Conservation (phyloP, 352 stramenopile species). For the Bremia lactucae region DNA sequence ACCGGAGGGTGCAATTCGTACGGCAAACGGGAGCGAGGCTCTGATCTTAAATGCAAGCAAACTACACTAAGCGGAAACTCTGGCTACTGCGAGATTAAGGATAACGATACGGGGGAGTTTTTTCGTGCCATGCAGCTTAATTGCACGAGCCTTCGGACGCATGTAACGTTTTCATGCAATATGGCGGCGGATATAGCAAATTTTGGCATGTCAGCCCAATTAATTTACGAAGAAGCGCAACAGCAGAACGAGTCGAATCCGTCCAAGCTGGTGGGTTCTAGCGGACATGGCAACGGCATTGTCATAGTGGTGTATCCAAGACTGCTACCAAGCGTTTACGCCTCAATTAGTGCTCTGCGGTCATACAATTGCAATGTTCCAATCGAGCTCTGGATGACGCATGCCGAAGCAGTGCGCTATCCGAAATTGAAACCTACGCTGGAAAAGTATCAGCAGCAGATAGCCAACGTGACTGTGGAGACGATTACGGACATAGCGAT, state of each 20-base stretch:
- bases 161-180: slow-evolving; percentile 45
- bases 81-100: slow-evolving; percentile 58
- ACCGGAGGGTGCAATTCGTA: slow-evolving; percentile 34
- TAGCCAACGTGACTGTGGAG: slow-evolving; percentile 31
- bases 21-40: slow-evolving; percentile 32
- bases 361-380: slow-evolving; percentile 39
- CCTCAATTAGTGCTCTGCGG: slow-evolving; percentile 39
- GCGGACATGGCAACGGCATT: slow-evolving; percentile 36
- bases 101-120: slow-evolving; percentile 38
- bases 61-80: slow-evolving; percentile 28
- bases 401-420: slow-evolving; percentile 29
- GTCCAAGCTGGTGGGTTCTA: slow-evolving; percentile 16
- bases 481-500: slow-evolving; percentile 36
- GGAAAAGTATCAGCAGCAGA: slow-evolving; percentile 18
- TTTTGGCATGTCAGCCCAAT: slow-evolving; percentile 30
- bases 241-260: slow-evolving; percentile 10
- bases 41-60: slow-evolving; percentile 42
- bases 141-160: slow-evolving; percentile 37
- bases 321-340: slow-evolving; percentile 57
- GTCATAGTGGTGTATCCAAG: slow-evolving; percentile 66
- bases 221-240: slow-evolving; percentile 21
- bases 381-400: slow-evolving; percentile 64
- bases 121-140: slow-evolving; percentile 67
- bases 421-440: slow-evolving; percentile 22
- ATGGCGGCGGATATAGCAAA: slow-evolving; percentile 54